These are phyloP conservation scores for Chlorella sp. DNA, from an alignment of 139 green algal genomes.

Conservation along the genomic window DNA sequence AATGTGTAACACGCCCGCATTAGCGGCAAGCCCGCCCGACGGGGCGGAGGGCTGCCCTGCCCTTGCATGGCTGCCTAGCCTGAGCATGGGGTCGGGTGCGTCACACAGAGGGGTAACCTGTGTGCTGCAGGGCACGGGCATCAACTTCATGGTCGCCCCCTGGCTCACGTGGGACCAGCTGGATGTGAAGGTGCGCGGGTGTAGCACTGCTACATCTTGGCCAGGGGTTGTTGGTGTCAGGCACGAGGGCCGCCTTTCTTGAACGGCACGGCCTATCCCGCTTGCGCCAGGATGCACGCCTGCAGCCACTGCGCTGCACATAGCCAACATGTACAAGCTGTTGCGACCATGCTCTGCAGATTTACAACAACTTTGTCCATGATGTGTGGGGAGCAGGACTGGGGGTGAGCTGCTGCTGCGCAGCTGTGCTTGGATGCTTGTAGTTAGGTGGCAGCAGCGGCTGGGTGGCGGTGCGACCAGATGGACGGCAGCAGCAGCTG, in stretches of 20 bases:
- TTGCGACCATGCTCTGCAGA: too few species aligned
- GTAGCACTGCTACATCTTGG: background rate
- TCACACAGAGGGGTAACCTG: too few species aligned
- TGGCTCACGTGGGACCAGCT: too few species aligned
- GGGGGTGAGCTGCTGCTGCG: background rate
- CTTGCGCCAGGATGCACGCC: background rate
- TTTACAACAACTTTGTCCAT: constrained; percentile 2
- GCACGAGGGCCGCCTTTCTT: background rate
- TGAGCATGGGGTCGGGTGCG: too few species aligned
- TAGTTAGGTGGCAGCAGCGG: too few species aligned
- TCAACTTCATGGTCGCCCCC: too few species aligned
- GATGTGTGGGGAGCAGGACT: background rate
- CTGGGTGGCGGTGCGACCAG: too few species aligned
- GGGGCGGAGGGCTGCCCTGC: background rate
- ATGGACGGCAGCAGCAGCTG: too few species aligned
- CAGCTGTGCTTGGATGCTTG: too few species aligned
- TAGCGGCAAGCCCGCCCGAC: background rate
- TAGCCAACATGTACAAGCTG: too few species aligned
- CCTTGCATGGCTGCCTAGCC: background rate
- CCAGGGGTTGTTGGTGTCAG: too few species aligned
- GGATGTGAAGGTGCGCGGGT: background rate
- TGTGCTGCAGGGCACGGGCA: background rate
- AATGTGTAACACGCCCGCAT: background rate
- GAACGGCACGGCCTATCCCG: background rate
- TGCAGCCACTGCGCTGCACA: background rate